phyloP scores from a whole-genome alignment of 1,284 basidiomycete genomes.

The Pseudomicrostroma phylloplanum region DNA sequence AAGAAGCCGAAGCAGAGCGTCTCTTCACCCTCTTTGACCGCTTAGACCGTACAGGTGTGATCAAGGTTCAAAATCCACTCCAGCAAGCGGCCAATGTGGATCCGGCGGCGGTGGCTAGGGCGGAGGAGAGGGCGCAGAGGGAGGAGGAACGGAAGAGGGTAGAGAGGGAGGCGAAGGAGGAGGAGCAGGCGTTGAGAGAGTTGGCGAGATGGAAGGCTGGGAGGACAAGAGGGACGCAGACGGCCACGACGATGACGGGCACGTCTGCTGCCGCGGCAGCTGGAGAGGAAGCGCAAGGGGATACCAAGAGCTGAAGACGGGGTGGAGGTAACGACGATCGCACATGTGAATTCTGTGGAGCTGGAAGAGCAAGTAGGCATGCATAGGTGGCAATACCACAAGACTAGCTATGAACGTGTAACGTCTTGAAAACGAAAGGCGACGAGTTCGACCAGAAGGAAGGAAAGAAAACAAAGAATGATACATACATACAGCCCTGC shows the following conservation, averaged over 20 bases:
- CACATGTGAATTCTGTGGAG: no score
- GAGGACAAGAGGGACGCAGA: constrained; percentile 3
- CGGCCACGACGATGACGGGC: no score
- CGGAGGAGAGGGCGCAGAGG: constrained; percentile 6
- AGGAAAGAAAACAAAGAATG: no score
- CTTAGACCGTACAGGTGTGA: constrained; percentile 32
- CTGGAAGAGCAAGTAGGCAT: no score
- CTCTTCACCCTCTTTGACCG: constrained; percentile 41
- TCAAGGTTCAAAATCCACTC: constrained; percentile 32
- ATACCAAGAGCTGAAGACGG: no score
- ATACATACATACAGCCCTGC: no score
- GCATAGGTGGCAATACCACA: no score
- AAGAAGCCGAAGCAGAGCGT: constrained; percentile 36
- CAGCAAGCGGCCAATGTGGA: constrained; percentile 15
- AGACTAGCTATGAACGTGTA: no score
- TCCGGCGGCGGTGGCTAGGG: not conserved
- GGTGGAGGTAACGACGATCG: no score
- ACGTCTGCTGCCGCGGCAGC: no score
- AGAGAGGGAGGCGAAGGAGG: constrained; percentile 23
- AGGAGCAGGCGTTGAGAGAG: constrained; percentile 18
- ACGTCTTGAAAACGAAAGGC: not conserved
- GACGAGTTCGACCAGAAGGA: not conserved
- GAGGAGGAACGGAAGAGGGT: constrained; percentile 25
- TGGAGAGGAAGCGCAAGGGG: no score
- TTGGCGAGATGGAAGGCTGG: constrained; percentile 18